Base-by-base conservation (phyloP, 1,139 yeast genomes). In the Pichiaceae sp. region DNA sequence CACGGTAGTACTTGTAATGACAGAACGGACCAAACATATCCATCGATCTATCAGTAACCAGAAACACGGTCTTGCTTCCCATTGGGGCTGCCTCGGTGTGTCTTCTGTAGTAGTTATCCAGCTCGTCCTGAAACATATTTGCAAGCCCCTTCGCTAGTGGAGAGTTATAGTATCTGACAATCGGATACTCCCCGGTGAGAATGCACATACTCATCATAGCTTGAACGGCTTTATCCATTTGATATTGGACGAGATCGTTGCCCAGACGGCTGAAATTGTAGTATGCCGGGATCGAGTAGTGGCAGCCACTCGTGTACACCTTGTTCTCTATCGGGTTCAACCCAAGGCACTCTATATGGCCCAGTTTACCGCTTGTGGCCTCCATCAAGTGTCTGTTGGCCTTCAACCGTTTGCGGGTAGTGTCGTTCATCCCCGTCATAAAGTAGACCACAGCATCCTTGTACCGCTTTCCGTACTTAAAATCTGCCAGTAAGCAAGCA, bases 1-100 rank as follows among this genome's bases (percentile, higher is more conserved):
- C 91, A 58, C 91, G 95, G 57, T 87, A 93, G n/a, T 82, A 75
- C 59, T 89, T 86, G 55, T 87, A 96, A 57, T 91, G 98, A 38
- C 89, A 60, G 34, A 93, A 57, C 0, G 97, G 96, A 3, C 95
- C 84, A 52, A 75, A 74, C 40, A 83, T 66, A 57, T 93, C 98
- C 54, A 87, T 57, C 1, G 95, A 71, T 43, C 99, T 68, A 58
- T 91, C 98, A 4, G 84, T 66, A 24, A 91, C 75, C 36, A 91
- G 58, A 47, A 89, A 68, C 1, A 85, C 69, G 0, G 96, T 74
- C 46, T 95, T 68, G 34, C 71, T 68, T 14, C 64, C 63, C 2
- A 70, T 66, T 1, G 76, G 75, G 1, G 82, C 79, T 53, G 78
- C 82, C 41, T 82, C 77, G 3, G 73, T 68, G 50, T 86, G 71